A percentile compares a stretch with the other conserved stretches of the same genome.
Evolutionary conservation across 2,329 filamentous ascomycete genomes (phyloP).

Genomic region (Dactylellina sp.): DNA sequence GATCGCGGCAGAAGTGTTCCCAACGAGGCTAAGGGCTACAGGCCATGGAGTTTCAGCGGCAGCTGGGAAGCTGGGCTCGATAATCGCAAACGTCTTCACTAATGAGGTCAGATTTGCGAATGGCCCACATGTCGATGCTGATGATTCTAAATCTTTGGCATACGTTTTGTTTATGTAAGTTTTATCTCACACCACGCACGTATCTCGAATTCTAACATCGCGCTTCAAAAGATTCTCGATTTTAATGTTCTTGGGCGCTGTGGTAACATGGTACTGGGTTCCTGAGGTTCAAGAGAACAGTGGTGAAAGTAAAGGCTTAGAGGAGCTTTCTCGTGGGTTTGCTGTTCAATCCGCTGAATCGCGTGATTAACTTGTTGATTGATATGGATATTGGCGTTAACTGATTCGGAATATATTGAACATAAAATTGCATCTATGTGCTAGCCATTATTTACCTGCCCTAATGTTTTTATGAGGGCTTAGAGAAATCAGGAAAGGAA

Average conservation of each 20-base stretch:
- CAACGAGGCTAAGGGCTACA: conserved; percentile 62
- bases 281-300: conserved; percentile 21
- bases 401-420: no score
- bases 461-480: no score
- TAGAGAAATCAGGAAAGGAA: no score
- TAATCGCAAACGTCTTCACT: conserved; percentile 67
- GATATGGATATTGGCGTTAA: no score
- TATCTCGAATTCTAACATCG: background rate
- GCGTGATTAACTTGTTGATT: no score
- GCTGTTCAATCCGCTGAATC: no score
- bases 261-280: conserved; percentile 22
- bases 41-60: conserved; percentile 63
- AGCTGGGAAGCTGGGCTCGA: conserved; percentile 62
- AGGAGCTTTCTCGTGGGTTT: conserved; percentile 9
- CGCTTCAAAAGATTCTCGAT: conserved; percentile 1
- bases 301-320: conserved; percentile 20
- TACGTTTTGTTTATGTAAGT: conserved; percentile 22
- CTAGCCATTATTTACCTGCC: no score
- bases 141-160: conserved; percentile 14
- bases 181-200: background rate
- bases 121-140: conserved; percentile 16
- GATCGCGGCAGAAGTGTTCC: conserved; percentile 63
- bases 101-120: conserved; percentile 66
- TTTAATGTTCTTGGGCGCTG: conserved; percentile 23
- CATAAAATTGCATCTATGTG: no score